Conservation (phyloP, 306 rosid genomes). For the Prunus dulcis region DNA sequence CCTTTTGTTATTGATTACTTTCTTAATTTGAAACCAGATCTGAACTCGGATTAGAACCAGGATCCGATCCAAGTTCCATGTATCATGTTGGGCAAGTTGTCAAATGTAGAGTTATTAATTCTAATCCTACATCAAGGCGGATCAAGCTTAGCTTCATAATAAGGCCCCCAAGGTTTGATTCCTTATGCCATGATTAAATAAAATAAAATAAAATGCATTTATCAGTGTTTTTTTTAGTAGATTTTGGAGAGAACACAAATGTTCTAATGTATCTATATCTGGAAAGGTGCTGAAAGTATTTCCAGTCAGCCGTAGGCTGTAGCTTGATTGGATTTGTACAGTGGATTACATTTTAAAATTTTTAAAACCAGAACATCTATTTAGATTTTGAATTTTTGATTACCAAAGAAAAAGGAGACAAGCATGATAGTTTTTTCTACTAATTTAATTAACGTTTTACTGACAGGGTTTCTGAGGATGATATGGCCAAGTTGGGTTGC, state of each 20-base stretch:
- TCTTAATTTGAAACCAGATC: constrained; percentile 53
- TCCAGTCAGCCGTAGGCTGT: neutral
- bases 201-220: neutral
- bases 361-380: neutral
- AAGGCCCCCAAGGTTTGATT: constrained; percentile 70
- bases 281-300: neutral
- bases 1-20: constrained; percentile 19
- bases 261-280: neutral
- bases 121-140: constrained; percentile 67
- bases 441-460: constrained; percentile 21
- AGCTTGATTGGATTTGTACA: neutral
- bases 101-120: constrained; percentile 71
- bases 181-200: neutral
- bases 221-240: neutral
- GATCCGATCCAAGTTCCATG: constrained; percentile 60
- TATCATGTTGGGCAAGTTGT: constrained; percentile 90
- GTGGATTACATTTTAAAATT: neutral
- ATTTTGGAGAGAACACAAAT: neutral
- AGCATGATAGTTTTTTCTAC: constrained; percentile 1
- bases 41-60: constrained; percentile 88
- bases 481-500: constrained; percentile 57
- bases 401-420: neutral
- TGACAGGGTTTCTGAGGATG: constrained; percentile 80
- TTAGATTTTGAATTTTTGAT: neutral
- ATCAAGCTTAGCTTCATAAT: constrained; percentile 85